Conservation (phyloP, 2,329 filamentous ascomycete genomes). For the Sporothrix brunneoviolacea region DNA sequence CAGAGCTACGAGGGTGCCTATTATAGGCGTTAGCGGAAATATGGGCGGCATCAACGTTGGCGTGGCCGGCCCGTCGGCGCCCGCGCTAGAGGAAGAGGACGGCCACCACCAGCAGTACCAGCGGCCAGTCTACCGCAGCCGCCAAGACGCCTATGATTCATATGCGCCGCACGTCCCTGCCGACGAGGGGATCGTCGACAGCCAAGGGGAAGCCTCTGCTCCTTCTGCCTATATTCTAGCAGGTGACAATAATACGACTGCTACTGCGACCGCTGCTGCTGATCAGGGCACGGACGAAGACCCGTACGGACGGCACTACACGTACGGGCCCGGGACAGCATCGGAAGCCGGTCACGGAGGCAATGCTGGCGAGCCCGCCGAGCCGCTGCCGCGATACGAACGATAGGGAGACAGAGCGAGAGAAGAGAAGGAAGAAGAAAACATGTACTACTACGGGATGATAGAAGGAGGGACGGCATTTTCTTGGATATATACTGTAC, state of each 20-base stretch:
- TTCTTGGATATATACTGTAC: neutral
- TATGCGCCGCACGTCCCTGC: neutral
- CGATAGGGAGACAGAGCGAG: conserved; percentile 1
- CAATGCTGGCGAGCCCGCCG: conserved; percentile 11
- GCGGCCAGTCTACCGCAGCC: neutral
- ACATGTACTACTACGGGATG: neutral
- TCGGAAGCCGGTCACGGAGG: conserved; percentile 5
- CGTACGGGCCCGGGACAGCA: conserved; percentile 16
- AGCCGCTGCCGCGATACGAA: conserved; percentile 27
- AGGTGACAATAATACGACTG: too few species aligned
- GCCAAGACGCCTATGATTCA: neutral
- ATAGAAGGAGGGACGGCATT: neutral
- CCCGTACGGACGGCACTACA: conserved; percentile 23
- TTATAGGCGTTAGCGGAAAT: too few species aligned
- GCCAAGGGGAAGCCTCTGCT: neutral
- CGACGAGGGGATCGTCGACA: too few species aligned
- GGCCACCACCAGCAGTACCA: neutral
- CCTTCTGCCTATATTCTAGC: neutral
- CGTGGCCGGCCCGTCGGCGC: conserved; percentile 43
- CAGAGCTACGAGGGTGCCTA: conserved; percentile 20
- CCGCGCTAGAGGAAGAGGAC: conserved; percentile 50
- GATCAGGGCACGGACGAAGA: conserved; percentile 22
- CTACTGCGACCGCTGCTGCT: conserved; percentile 14
- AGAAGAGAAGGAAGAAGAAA: neutral
- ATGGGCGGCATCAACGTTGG: too few species aligned